Base-by-base conservation (phyloP, 352 stramenopile genomes). In the Elongisporangium anandrum region DNA sequence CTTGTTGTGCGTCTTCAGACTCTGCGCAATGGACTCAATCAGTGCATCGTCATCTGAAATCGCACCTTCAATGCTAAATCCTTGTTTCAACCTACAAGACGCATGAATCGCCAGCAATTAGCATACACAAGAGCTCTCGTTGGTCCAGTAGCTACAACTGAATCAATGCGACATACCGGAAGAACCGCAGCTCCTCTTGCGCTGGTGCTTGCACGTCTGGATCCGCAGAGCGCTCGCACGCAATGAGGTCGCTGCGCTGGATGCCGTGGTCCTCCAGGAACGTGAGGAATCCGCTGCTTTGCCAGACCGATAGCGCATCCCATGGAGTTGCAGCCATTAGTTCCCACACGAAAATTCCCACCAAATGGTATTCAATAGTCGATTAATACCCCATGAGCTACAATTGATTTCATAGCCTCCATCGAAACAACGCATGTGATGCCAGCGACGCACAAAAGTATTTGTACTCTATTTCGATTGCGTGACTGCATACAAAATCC, bases 181-280 rank as follows among this genome's bases (percentile, higher is more conserved):
- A 87, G 58, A 85, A 92, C 56, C 83, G 78, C 41, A 65, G 65
- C 47, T 75, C 69, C 4, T 45, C 34, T 12, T 45, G 34, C 10
- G 12, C 34, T 45, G 34, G 34, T 12, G 10, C 34, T 45, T 17
- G 34, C 9, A 66, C 63, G 6, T 63, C 61, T 51, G 52, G 54
- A 17, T 66, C 61, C 13, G 23, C 23, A 15, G 64, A 67, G 23
- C 38, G 57, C 9, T 56, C 20, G 1, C 54, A n/a, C 9, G 38
- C 70, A 5, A 87, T 20, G 34, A 90, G 66, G 50, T 90, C 82
- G 2, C 59, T 70, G 1, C 54, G 34, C 20, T 73, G n/a, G 50
- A 88, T 77, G 2, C 72, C 60, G 60, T 92, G 83, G 22, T 76
- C 59, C 2, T 59, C 17, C 3, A 92, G 64, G 66, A 92, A 92